A percentile compares a stretch with the other conserved stretches of the same genome.
Conservation (phyloP, 768 basidiomycete genomes). For the Austroboletus eburneus region DNA sequence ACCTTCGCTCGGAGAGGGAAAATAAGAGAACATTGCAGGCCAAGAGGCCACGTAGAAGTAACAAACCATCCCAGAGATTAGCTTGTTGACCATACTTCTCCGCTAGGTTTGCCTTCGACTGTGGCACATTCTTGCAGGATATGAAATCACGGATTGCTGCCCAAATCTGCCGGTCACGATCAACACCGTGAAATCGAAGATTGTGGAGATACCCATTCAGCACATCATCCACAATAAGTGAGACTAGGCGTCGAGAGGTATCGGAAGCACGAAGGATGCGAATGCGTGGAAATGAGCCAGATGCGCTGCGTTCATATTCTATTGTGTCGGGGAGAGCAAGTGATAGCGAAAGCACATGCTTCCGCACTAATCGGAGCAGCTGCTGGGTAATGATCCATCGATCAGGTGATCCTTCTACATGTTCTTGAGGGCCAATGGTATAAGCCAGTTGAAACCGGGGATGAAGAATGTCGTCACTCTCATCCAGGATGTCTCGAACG, state of each 20-base stretch:
- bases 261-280: neutral
- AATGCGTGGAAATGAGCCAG: too few relatives aligned
- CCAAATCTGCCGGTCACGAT: neutral
- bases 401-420: neutral
- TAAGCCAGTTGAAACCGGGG: too few relatives aligned
- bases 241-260: neutral
- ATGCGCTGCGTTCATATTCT: neutral
- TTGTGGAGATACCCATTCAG: neutral
- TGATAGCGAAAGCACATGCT: neutral
- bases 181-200: neutral
- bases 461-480: neutral
- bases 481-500: neutral
- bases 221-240: neutral
- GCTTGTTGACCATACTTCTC: slow-evolving; percentile 12
- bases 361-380: neutral
- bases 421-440: neutral
- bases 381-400: neutral
- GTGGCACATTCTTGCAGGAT: neutral
- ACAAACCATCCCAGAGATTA: slow-evolving; percentile 33
- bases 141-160: neutral
- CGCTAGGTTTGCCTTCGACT: neutral
- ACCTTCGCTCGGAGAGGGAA: neutral
- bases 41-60: slow-evolving; percentile 44
- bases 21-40: slow-evolving; percentile 35
- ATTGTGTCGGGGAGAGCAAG: neutral